These are phyloP conservation scores for Volvox africanus DNA, from an alignment of 139 green algal genomes.

Conservation along the genomic window DNA sequence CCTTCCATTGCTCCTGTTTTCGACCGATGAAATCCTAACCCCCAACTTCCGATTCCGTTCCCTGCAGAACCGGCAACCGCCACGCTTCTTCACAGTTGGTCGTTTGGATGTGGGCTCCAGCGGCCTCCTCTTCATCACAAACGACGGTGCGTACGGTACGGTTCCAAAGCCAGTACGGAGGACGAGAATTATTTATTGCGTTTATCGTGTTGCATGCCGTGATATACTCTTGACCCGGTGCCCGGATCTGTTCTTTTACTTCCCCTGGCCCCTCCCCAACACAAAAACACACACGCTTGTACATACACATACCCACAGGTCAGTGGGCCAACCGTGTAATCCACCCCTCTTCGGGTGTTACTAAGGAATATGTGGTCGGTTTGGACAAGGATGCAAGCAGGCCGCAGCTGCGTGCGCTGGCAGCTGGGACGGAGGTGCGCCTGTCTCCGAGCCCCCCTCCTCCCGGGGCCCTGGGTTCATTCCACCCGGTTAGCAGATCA, in stretches of 20 bases:
- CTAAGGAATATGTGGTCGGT: constrained; percentile 86
- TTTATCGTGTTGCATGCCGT: background rate
- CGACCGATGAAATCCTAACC: background rate
- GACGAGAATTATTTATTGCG: background rate
- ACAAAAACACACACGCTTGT: background rate
- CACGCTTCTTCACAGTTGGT: constrained; percentile 95
- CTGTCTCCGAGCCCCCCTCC: no score
- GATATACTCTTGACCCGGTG: background rate
- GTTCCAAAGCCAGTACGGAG: background rate
- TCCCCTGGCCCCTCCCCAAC: background rate
- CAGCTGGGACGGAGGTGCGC: constrained; percentile 20
- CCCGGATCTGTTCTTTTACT: background rate
- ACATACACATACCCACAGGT: constrained; percentile 47
- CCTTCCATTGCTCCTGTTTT: no score
- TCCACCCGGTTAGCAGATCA: no score
- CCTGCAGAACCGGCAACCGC: constrained; percentile 62
- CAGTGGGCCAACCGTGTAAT: constrained; percentile 80
- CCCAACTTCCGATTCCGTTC: background rate
- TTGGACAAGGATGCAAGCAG: constrained; percentile 54
- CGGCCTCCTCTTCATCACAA: constrained; percentile 96
- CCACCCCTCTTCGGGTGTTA: constrained; percentile 69
- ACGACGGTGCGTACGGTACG: constrained; percentile 81
- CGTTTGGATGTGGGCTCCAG: constrained; percentile 90
- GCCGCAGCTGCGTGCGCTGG: constrained; percentile 57
- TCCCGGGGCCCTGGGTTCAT: no score